phyloP scores from a whole-genome alignment of 306 rosid genomes.

The Quercus gilva region DNA sequence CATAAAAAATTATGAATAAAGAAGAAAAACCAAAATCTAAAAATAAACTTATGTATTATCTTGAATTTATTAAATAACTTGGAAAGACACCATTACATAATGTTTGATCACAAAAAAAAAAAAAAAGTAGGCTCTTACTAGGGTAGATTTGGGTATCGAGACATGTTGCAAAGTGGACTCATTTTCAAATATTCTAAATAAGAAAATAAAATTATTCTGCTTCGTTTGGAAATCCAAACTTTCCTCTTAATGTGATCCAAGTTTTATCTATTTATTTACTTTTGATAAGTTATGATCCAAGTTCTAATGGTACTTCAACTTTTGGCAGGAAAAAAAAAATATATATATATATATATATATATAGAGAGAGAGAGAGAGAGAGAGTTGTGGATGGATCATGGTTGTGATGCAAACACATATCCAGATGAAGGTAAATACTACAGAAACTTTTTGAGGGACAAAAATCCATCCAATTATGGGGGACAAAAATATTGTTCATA shows the following conservation, averaged over 20 bases:
- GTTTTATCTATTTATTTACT: background rate
- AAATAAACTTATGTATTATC: background rate
- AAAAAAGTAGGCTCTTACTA: background rate
- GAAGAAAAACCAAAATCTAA: background rate
- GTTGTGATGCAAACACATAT: too few species aligned
- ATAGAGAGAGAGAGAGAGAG: too few species aligned
- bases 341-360: too few species aligned
- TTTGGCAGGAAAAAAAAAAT: background rate
- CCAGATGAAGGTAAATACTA: too few species aligned
- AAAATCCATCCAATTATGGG: background rate
- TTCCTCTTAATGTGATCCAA: background rate
- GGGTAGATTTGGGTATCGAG: background rate
- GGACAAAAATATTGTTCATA: constrained; percentile 25
- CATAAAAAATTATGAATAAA: background rate
- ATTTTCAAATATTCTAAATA: background rate
- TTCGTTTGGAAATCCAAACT: background rate
- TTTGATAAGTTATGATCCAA: too few species aligned
- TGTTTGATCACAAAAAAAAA: background rate
- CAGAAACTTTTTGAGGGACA: background rate
- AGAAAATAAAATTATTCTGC: background rate
- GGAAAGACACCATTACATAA: background rate
- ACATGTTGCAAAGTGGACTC: background rate
- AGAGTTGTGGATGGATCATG: too few species aligned
- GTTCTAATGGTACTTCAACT: too few species aligned
- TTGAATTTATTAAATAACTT: background rate